phyloP scores from a whole-genome alignment of 2,329 filamentous ascomycete genomes.

The Thielaviopsis ethacetica region DNA sequence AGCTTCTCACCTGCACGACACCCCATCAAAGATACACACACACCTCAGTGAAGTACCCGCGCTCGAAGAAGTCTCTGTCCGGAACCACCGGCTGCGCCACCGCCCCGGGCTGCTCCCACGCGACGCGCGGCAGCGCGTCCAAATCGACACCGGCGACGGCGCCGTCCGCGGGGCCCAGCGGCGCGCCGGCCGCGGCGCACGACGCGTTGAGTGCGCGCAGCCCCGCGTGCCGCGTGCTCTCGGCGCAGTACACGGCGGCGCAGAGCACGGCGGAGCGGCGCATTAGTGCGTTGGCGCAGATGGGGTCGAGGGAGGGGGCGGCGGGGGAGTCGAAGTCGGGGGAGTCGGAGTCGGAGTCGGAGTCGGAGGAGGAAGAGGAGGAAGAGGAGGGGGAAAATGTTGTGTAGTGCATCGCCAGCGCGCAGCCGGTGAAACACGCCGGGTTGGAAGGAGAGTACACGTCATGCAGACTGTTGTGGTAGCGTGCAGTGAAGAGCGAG shows the following conservation, averaged over 20 bases:
- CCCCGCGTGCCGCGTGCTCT: conserved; percentile 14
- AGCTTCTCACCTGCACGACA: too few relatives aligned
- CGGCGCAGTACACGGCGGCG: conserved; percentile 20
- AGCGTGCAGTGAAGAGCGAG: background rate
- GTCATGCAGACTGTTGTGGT: background rate
- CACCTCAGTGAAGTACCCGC: conserved; percentile 8
- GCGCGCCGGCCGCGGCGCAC: conserved; percentile 15
- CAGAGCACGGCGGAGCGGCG: conserved; percentile 18
- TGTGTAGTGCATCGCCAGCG: background rate
- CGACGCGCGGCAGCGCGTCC: background rate
- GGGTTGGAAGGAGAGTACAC: background rate
- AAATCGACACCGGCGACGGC: conserved; percentile 7
- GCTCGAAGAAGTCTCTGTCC: conserved; percentile 7
- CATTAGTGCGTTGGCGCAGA: conserved; percentile 3
- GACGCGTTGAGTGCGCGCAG: conserved; percentile 20
- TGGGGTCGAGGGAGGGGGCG: background rate
- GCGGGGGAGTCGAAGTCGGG: background rate
- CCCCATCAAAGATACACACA: too few relatives aligned
- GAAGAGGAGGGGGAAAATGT: background rate
- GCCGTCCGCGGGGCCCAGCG: background rate
- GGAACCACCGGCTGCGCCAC: conserved; percentile 7
- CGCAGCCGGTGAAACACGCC: background rate
- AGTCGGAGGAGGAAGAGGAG: too few relatives aligned
- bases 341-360: background rate
- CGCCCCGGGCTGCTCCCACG: conserved; percentile 1